These are phyloP conservation scores for Nothophoma quercina DNA, from an alignment of 2,329 filamentous ascomycete genomes.

Conservation along the genomic window DNA sequence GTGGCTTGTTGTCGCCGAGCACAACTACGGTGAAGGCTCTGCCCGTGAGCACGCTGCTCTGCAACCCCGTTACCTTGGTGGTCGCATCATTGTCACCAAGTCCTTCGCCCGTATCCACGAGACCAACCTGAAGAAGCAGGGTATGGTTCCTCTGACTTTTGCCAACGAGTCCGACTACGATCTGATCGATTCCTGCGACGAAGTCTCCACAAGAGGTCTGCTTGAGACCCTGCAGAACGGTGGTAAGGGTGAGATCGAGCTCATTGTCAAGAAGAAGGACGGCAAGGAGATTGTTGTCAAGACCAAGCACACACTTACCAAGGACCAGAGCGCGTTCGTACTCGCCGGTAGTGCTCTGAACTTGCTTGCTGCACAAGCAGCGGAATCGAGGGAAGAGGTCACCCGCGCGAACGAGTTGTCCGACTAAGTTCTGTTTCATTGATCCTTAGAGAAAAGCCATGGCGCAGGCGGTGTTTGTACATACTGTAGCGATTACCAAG, in stretches of 20 bases:
- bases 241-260: conserved; percentile 77
- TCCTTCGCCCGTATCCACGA: conserved; percentile 92
- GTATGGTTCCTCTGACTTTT: conserved; percentile 92
- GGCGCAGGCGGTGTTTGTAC: conserved; percentile 17
- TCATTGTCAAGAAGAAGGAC: conserved; percentile 60
- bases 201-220: conserved; percentile 82
- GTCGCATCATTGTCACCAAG: conserved; percentile 83
- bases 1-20: conserved; percentile 96
- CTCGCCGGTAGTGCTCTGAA: conserved; percentile 94
- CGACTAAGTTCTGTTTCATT: conserved; percentile 36
- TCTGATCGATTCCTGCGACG: conserved; percentile 80
- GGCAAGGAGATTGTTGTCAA: conserved; percentile 74
- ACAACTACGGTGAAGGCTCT: conserved; percentile 94
- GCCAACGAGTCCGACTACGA: conserved; percentile 89
- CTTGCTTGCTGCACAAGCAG: conserved; percentile 73
- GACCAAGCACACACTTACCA: conserved; percentile 86
- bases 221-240: conserved; percentile 80
- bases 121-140: conserved; percentile 97
- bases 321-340: conserved; percentile 91
- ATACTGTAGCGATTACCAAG: conserved; percentile 15
- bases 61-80: conserved; percentile 89
- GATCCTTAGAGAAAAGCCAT: conserved; percentile 4
- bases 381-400: conserved; percentile 47
- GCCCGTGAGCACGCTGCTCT: conserved; percentile 89
- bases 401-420: conserved; percentile 48